Evolutionary conservation across 306 rosid genomes (phyloP), one percentile per base, ranked within the genome.

Genomic region (Albizia julibrissin): DNA sequence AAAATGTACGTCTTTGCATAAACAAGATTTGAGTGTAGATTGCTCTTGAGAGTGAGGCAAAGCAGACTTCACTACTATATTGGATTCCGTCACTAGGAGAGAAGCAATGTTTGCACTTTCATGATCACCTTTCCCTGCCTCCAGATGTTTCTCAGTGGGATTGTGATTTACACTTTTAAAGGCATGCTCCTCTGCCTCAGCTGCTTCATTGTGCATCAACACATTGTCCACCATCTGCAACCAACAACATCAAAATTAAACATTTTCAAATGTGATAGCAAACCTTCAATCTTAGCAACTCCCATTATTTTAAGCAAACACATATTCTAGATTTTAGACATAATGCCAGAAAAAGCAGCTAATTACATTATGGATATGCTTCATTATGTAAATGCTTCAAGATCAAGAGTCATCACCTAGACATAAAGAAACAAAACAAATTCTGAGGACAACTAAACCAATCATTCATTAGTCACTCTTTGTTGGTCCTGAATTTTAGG

Each of bases 181-280:
- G 69, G 40, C 54, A 67, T 50, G 84, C 68, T 77, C 87, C 56
- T 79, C 83, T 39, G 83, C 89, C 79, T 92, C 94, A 47, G 87
- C 89, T 52, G 82, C 87, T 86, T 89, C 93, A 71, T 71, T 71
- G 67, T 84, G 92, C 72, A 82, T 85, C 87, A 91, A 76, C 73
- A 87, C 87, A 77, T 68, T 83, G 80, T 91, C 98, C 29, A 95
- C 87, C 87, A 91, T 91, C 98, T 93, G 89, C 79, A 82, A 46
- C 69, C 72, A 79, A 80, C 22, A 69, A 77, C 39, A 34, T 78
- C 75, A 74, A 47, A 75, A 82, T 76, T 43, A 46, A 59, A 42
- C 50, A 66, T 72, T 59, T 40, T 80, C 26, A 59, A 16, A 16
- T 18, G 40, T 22, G 27, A 69, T 39, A 37, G 21, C 54, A 79